These are phyloP conservation scores for Zygoascus tannicola DNA, from an alignment of 805 yeast species.

Conservation along the genomic window DNA sequence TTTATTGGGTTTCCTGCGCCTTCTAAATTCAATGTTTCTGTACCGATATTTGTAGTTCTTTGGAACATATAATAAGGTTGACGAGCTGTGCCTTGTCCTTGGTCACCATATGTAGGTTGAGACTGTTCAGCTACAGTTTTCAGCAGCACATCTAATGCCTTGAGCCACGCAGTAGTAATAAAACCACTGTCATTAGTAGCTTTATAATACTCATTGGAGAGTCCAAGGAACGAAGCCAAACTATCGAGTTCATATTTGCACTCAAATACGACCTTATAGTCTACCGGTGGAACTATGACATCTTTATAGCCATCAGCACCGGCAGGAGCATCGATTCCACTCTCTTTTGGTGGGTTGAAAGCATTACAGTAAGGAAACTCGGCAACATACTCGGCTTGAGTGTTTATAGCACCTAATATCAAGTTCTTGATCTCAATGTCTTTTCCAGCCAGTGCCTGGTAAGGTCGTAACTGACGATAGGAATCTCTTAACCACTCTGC, in stretches of 20 bases:
- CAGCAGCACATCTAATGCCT: conserved; percentile 45
- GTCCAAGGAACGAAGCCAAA: conserved; percentile 67
- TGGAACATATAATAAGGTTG: conserved; percentile 57
- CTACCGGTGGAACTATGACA: conserved; percentile 57
- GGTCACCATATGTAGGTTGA: conserved; percentile 38
- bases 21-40: conserved; percentile 69
- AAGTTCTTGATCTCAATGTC: conserved; percentile 44
- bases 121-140: conserved; percentile 51
- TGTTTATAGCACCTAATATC: conserved; percentile 69
- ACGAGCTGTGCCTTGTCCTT: conserved; percentile 35
- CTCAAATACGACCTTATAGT: conserved; percentile 68
- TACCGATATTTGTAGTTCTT: conserved; percentile 62
- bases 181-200: conserved; percentile 15
- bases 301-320: conserved; percentile 40
- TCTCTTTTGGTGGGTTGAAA: conserved; percentile 64
- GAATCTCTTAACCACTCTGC: conserved; percentile 92
- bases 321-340: conserved; percentile 36
- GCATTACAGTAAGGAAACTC: conserved; percentile 82
- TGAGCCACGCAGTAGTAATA: conserved; percentile 49
- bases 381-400: conserved; percentile 58
- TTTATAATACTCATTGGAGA: conserved; percentile 57
- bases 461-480: conserved; percentile 71
- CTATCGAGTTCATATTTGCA: conserved; percentile 88
- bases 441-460: conserved; percentile 47
- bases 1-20: conserved; percentile 85